Evolutionary conservation across 2,329 filamentous ascomycete genomes (phyloP), one percentile per base, ranked within the genome.

Genomic region (Aureobasidium sp.): DNA sequence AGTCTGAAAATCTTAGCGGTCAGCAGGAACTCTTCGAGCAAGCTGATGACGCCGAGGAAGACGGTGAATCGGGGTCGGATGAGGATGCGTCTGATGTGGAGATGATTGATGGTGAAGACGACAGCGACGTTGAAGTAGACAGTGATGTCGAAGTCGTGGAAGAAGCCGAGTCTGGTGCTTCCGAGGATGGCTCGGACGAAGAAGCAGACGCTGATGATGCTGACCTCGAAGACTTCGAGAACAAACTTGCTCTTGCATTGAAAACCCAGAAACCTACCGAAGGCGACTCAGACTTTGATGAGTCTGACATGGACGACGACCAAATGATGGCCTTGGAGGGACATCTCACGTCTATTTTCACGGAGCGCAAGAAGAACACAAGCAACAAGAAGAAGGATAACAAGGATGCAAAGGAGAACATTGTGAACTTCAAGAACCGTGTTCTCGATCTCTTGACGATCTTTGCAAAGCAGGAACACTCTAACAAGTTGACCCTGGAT

Each of bases 391-490:
- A 92, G 77, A 89, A 92, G 75, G 87, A 94, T 70, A 88, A 89
- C 69, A 90, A 90, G 71, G 88, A 93, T 64, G 92, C 93, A 61
- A 94, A 90, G 71, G 89, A 93, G 67, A 91, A 86, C 23, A 90
- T 97, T 71, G 79, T 96, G 69, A 92, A 93, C 75, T 96, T 99
- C 82, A 99, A 99, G 79, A 90, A 90, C 74, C 89, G 92, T 46
- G 88, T 97, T 6, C 83, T 97, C 5, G 94, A 97, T 70, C 82
- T 97, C 1, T 80, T 97, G 12, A 85, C 88, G 64, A 88, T 94
- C 66, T 97, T 91, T 74, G 81, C 94, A 66, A 91, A 89, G 73
- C 87, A 88, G 68, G 87, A 94, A 74, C 84, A 88, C 62, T 81
- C 81, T 26, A 88, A 86, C 68, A 76, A 82, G 1, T 77, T 92